Base-by-base conservation (phyloP, 2,329 filamentous ascomycete genomes). In the Fonsecaea pugnacius region DNA sequence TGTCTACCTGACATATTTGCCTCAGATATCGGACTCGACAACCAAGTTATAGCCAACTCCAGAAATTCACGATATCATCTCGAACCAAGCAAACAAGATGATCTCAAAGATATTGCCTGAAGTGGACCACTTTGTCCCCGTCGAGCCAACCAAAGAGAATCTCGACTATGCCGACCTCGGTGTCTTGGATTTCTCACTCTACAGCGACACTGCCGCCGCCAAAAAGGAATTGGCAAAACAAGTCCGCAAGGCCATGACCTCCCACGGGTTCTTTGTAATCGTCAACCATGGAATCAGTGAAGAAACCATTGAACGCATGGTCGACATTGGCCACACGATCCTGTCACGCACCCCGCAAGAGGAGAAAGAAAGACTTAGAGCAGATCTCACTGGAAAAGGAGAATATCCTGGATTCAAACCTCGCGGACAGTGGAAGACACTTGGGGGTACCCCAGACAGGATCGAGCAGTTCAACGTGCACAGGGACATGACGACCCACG, bases 231-330 rank as follows among this genome's bases (percentile, higher is more conserved):
- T 65, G 1, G 52, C 63, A 8, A 59, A 58, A 7, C 27, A 65
- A 46, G 43, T 62, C 14, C 58, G 35, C 7, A 21, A 43, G 16
- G 63, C 63, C n/a, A 65, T 65, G 63, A 62, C 58, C 7, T 58
- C 63, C 9, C 63, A 65, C 7, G 63, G 85, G 0, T 85, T 88
- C 76, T 89, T 88, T 75, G 87, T 88, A 65, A 82, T 88, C 18
- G 83, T 83, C 63, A 87, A 88, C 74, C 87, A 85, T 65, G 85
- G 85, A 33, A 78, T 89, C 16, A 77, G 75, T 1, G 84, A 87
- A 72, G 84, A 87, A 52, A 78, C 86, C 71, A 80, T 89, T 1
- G 82, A 88, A 67, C 77, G 79, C 5, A 86, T 89, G 67, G 88
- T 88, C 66, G 84, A 85, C 9, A 80, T 89, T 2, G 86, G 82